Conservation (phyloP, 2,329 filamentous ascomycete species). For the Thelonectria rubi region DNA sequence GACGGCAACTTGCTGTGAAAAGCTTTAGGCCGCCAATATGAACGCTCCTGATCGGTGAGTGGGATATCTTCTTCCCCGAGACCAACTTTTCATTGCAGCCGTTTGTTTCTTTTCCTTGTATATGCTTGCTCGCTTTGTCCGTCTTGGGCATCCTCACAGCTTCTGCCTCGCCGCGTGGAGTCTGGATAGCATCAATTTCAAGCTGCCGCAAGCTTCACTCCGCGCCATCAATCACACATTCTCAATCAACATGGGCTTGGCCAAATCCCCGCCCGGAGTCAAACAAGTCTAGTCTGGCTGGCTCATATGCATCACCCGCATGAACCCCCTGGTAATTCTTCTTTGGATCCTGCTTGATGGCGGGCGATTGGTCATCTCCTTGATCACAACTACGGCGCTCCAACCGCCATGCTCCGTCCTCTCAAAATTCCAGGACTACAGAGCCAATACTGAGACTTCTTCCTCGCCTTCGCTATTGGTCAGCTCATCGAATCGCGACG, state of each 20-base stretch:
- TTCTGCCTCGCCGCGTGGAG: conserved; percentile 5
- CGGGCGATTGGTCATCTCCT: background rate
- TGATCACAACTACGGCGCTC: background rate
- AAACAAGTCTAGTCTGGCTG: background rate
- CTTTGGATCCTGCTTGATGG: background rate
- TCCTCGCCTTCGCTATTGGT: background rate
- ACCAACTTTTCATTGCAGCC: background rate
- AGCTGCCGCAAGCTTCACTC: background rate
- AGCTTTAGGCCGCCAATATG: conserved; percentile 50
- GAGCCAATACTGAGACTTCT: background rate
- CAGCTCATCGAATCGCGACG: background rate
- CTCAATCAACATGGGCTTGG: background rate
- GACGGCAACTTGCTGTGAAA: conserved; percentile 5
- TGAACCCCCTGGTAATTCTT: background rate
- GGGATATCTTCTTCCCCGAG: background rate
- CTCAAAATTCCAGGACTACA: background rate
- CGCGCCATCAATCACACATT: background rate
- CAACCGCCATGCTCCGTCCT: background rate
- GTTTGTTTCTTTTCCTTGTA: background rate
- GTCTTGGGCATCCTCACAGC: background rate
- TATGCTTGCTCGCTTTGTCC: background rate
- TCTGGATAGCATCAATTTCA: background rate
- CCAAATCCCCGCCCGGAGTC: background rate
- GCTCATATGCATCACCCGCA: background rate
- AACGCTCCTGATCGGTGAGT: conserved; percentile 66